phyloP scores from a whole-genome alignment of 495 filamentous ascomycete species.

The Cladorrhinum samala region DNA sequence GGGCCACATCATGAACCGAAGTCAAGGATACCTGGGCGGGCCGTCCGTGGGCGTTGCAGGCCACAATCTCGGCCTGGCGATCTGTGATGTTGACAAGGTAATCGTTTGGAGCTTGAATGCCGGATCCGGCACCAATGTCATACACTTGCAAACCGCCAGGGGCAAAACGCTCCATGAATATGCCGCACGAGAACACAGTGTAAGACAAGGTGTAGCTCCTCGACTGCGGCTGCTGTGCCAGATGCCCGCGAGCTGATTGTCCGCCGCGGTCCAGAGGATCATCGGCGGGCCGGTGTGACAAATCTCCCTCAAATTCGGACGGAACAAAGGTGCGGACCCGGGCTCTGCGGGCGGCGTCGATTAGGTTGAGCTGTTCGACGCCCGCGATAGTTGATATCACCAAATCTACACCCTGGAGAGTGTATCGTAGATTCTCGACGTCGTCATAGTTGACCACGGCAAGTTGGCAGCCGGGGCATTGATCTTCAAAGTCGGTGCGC shows the following conservation, averaged over 20 bases:
- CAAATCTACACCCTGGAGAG: constrained; percentile 63
- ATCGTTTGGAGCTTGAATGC: constrained; percentile 49
- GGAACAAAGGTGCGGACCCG: constrained; percentile 65
- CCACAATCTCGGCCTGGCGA: constrained; percentile 53
- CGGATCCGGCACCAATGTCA: constrained; percentile 45
- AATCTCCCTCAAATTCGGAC: constrained; percentile 66
- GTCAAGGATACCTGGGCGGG: constrained; percentile 57
- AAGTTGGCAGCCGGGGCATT: constrained; percentile 50
- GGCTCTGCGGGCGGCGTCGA: constrained; percentile 60
- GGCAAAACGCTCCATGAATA: constrained; percentile 71
- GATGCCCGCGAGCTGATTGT: constrained; percentile 45
- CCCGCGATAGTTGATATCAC: constrained; percentile 69
- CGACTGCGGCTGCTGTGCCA: constrained; percentile 45
- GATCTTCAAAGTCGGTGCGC: constrained; percentile 34
- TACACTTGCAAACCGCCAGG: constrained; percentile 53
- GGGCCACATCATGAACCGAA: constrained; percentile 58
- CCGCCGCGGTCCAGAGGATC: constrained; percentile 50
- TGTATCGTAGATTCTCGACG: constrained; percentile 49
- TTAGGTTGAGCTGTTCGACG: constrained; percentile 59
- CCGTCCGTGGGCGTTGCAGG: constrained; percentile 40
- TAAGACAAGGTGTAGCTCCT: constrained; percentile 47
- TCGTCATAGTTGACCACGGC: constrained; percentile 57
- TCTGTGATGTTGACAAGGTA: constrained; percentile 57
- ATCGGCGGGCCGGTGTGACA: constrained; percentile 40
- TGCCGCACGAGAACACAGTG: constrained; percentile 63